Evolutionary conservation across 768 basidiomycete genomes (phyloP), one percentile per base, ranked within the genome.

Genomic region (Kwoniella bestiolae): DNA sequence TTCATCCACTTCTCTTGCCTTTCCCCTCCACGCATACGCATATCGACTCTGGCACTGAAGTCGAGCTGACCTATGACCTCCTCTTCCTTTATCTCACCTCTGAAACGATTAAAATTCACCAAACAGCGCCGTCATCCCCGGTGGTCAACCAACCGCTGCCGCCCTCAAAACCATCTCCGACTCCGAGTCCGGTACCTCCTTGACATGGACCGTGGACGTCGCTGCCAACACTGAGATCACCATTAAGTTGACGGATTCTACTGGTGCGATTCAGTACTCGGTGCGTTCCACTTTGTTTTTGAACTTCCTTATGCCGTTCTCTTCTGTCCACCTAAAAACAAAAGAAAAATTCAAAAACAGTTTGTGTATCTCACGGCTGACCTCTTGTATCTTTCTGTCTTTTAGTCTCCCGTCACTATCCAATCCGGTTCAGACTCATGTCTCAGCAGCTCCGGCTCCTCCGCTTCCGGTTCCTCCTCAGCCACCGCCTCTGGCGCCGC

Each of bases 91-190:
- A 41, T 41, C 1, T 41, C 12, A 18, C 1, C 38, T 18, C 32
- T 3, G 0, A 46, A 51, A 23, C 32, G 52, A 49, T 67, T n/a
- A 11, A 41, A 60, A 23, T 44, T 16, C 1, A 45, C 23, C 32
- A 9, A 1, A 31, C 58, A 76, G 74, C 38, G 69, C 68, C 75
- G 74, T 91, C 65, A 82, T 84, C 64, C 76, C 76, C 58, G 76
- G 70, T 45, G 72, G 72, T 44, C 70, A 78, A 49, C 61, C 70
- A 28, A 63, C 68, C 31, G 74, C 74, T 35, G 66, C 76, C 18
- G 72, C 74, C 31, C 60, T 78, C 58, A 58, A 46, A n/a, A 70
- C 65, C 34, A 63, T 74, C 53, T 49, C 44, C 56, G 53, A 56
- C 32, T 14, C 14, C 35, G 58, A 63, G 26, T 35, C 34, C 21